Evolutionary conservation across 495 filamentous ascomycete species (phyloP).

Genomic region (Penicillium angulare): DNA sequence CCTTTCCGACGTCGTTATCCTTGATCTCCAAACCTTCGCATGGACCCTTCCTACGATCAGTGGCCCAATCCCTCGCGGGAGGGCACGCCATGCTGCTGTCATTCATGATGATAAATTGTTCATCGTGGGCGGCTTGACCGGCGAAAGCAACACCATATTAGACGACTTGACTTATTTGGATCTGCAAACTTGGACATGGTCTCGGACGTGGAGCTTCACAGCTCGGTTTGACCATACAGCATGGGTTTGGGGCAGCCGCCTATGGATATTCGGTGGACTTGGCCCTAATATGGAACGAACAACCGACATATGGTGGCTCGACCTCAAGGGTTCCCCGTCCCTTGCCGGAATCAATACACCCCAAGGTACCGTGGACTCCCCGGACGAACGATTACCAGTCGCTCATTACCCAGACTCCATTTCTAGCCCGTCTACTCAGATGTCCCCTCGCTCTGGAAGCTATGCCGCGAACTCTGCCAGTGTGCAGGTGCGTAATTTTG

Average conservation of each 20-base stretch:
- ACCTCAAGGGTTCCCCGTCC: conserved; percentile 83
- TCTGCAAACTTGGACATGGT: conserved; percentile 97
- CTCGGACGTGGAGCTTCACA: conserved; percentile 91
- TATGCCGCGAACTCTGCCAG: conserved; percentile 90
- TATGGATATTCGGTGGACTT: conserved; percentile 97
- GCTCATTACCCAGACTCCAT: conserved; percentile 47
- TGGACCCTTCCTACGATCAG: conserved; percentile 90
- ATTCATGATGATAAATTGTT: conserved; percentile 96
- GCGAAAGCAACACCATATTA: conserved; percentile 80
- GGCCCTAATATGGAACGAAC: conserved; percentile 94
- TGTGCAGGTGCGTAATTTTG: conserved; percentile 74
- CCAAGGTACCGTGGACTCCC: conserved; percentile 60
- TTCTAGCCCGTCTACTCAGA: conserved; percentile 39
- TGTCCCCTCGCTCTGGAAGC: conserved; percentile 58
- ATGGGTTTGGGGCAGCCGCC: conserved; percentile 83
- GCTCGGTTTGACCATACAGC: conserved; percentile 90
- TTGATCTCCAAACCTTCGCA: conserved; percentile 86
- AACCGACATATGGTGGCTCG: conserved; percentile 94
- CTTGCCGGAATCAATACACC: conserved; percentile 67
- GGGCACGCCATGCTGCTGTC: conserved; percentile 89
- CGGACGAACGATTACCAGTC: conserved; percentile 22
- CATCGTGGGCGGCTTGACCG: conserved; percentile 85
- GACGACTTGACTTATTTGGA: conserved; percentile 97
- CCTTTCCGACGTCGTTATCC: conserved; percentile 92
- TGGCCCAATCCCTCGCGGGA: conserved; percentile 79